phyloP scores from a whole-genome alignment of 805 yeast genomes.

The Monosporozyma servazzii region DNA sequence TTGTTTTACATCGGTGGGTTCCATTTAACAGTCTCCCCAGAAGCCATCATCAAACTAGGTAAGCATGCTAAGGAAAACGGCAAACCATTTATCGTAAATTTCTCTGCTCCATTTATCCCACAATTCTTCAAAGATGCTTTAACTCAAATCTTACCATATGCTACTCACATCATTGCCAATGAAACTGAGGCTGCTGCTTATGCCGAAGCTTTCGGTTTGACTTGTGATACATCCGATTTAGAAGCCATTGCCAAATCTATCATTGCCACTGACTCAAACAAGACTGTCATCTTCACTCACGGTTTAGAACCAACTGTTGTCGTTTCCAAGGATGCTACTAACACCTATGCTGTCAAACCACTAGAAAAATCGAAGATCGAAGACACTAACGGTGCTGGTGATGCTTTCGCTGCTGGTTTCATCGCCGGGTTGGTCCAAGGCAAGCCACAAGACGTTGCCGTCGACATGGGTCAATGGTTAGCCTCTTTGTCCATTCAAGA shows the following conservation, averaged over 20 bases:
- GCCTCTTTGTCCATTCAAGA: slow-evolving; percentile 88
- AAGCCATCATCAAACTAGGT: slow-evolving; percentile 82
- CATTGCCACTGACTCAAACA: slow-evolving; percentile 51
- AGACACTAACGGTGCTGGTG: slow-evolving; percentile 99
- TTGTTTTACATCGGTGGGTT: slow-evolving; percentile 95
- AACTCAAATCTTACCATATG: slow-evolving; percentile 71
- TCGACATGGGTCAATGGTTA: slow-evolving; percentile 93
- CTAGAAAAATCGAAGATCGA: slow-evolving; percentile 58
- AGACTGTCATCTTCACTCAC: slow-evolving; percentile 91
- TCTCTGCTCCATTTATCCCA: slow-evolving; percentile 95
- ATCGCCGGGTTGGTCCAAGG: slow-evolving; percentile 78
- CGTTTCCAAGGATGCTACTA: slow-evolving; percentile 44
- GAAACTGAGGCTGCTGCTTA: slow-evolving; percentile 95
- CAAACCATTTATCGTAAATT: slow-evolving; percentile 73
- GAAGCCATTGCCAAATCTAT: slow-evolving; percentile 72
- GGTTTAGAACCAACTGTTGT: slow-evolving; percentile 86
- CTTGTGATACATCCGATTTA: slow-evolving; percentile 43
- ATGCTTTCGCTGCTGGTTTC: slow-evolving; percentile 96
- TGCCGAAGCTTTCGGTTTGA: slow-evolving; percentile 73
- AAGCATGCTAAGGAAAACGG: slow-evolving; percentile 80
- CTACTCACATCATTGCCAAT: slow-evolving; percentile 87
- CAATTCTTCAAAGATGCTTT: slow-evolving; percentile 90
- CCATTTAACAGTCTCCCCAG: slow-evolving; percentile 97
- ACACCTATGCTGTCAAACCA: slow-evolving; percentile 58
- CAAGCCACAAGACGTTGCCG: slow-evolving; percentile 47